Evolutionary conservation across 352 stramenopile species (phyloP).

Genomic region (Pythium sp.): DNA sequence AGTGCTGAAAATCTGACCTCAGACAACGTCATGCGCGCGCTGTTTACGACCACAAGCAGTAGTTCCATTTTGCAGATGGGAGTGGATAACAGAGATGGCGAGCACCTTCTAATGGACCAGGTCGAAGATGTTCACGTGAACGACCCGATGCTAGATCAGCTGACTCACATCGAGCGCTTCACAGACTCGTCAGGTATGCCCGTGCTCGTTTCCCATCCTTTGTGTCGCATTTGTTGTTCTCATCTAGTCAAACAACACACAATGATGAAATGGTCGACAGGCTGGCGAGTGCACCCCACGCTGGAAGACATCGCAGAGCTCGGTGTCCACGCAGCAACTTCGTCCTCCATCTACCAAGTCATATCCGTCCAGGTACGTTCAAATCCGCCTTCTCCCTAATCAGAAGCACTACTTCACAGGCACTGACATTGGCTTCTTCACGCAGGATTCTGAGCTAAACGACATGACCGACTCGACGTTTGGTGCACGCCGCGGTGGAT

Average conservation of each 20-base stretch:
- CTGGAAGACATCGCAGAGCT: conserved; percentile 25
- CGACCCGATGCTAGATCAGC: conserved; percentile 53
- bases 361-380: conserved; percentile 6
- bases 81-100: not conserved
- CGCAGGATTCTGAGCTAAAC: conserved; percentile 7
- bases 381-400: not conserved
- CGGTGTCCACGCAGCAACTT: conserved; percentile 24
- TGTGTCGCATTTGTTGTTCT: not conserved
- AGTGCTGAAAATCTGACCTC: not conserved
- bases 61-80: not conserved
- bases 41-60: conserved; percentile 6
- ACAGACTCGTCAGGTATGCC: conserved; percentile 37
- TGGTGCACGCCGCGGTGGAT: not conserved
- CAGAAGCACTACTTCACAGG: not conserved
- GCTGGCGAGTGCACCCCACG: conserved; percentile 12
- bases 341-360: conserved; percentile 16
- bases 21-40: conserved; percentile 10
- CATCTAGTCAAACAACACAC: not conserved
- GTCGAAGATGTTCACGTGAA: conserved; percentile 27
- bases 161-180: conserved; percentile 58
- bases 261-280: not conserved
- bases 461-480: not conserved
- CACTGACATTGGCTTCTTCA: not conserved
- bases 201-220: not conserved
- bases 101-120: not conserved